These are phyloP conservation scores for Gastrolobium bilobum DNA, from an alignment of 306 rosid species.

Conservation along the genomic window DNA sequence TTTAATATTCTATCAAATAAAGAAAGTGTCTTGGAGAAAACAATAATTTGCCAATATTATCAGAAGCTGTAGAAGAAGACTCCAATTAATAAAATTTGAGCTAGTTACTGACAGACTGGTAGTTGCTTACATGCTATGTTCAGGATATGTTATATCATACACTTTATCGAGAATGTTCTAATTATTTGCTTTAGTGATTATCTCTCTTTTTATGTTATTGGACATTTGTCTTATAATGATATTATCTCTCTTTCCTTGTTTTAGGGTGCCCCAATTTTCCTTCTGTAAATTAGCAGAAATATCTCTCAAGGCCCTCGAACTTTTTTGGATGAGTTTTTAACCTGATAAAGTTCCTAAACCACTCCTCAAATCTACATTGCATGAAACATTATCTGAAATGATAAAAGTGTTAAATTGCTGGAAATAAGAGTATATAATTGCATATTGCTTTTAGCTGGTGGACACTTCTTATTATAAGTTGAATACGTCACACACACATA, in stretches of 20 bases:
- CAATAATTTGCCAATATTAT: constrained; percentile 5
- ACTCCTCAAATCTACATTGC: constrained; percentile 10
- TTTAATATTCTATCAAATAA: constrained; percentile 10
- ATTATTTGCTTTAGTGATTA: constrained; percentile 20
- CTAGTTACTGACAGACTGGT: neutral
- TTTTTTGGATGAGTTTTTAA: constrained; percentile 26
- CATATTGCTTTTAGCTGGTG: constrained; percentile 20
- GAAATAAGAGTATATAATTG: neutral
- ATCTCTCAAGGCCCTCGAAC: neutral
- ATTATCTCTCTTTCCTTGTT: constrained; percentile 25
- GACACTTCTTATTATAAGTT: neutral
- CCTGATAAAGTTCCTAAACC: neutral
- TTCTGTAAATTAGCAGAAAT: neutral
- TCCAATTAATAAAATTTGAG: neutral
- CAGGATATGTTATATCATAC: constrained; percentile 22
- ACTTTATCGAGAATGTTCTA: neutral
- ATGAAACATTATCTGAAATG: neutral
- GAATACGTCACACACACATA: neutral
- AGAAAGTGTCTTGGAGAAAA: constrained; percentile 2
- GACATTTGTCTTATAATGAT: neutral
- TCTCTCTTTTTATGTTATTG: constrained; percentile 7
- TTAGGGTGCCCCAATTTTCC: constrained; percentile 1
- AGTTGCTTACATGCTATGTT: constrained; percentile 1
- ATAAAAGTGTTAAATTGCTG: neutral
- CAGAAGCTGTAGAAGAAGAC: neutral